Percentiles rank a stretch among this genome's conserved stretches.
phyloP scores from a whole-genome alignment of 1,284 basidiomycete genomes.

The Gyrodon tennesseensis region DNA sequence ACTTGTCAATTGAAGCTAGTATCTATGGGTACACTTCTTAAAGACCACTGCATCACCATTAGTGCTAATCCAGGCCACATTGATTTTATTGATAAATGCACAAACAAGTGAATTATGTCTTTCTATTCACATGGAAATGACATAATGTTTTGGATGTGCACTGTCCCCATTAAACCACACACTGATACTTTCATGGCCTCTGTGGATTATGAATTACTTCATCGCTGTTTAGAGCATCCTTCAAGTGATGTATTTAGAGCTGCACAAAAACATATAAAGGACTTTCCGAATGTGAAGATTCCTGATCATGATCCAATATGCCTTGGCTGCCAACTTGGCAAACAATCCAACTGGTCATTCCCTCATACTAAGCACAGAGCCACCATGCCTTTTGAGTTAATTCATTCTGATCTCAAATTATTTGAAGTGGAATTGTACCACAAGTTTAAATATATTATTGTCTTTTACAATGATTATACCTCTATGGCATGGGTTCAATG shows the following conservation, averaged over 20 bases:
- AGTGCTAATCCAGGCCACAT: too few relatives aligned
- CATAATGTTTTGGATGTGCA: too few relatives aligned
- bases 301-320: background rate
- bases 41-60: too few relatives aligned
- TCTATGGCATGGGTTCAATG: background rate
- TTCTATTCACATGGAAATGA: too few relatives aligned
- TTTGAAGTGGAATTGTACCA: background rate
- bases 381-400: background rate
- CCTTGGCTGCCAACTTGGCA: background rate
- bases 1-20: too few relatives aligned
- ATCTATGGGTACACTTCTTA: too few relatives aligned
- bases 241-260: too few relatives aligned
- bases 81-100: too few relatives aligned
- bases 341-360: background rate
- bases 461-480: background rate
- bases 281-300: background rate
- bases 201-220: too few relatives aligned
- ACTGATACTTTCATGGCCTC: too few relatives aligned
- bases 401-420: background rate
- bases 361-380: background rate
- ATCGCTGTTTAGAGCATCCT: background rate
- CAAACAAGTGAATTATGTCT: accelerated
- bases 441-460: background rate
- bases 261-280: background rate
- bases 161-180: too few relatives aligned